A percentile compares a stretch with the other conserved stretches of the same genome.
Evolutionary conservation across 2,329 filamentous ascomycete species (phyloP).

Genomic region (Fonsecaea nubica): DNA sequence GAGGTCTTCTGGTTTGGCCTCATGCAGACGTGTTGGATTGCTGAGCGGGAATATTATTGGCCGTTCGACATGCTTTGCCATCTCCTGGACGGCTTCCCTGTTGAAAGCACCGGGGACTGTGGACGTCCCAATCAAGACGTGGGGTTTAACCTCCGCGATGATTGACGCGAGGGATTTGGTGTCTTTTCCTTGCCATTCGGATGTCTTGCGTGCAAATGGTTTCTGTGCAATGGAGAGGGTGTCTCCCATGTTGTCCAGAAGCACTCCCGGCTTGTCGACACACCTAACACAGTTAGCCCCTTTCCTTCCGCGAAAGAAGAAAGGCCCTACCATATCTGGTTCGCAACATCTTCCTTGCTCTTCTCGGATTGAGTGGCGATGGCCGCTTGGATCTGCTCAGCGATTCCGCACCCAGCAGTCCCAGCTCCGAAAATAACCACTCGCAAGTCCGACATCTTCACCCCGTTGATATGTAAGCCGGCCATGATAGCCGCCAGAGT

Average conservation of each 20-base stretch:
- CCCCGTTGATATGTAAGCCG: slow-evolving; percentile 71
- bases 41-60: slow-evolving; percentile 84
- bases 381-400: slow-evolving; percentile 81
- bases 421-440: slow-evolving; percentile 81
- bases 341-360: slow-evolving; percentile 73
- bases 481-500: slow-evolving; percentile 83
- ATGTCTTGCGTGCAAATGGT: slow-evolving; percentile 67
- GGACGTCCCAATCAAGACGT: slow-evolving; percentile 83
- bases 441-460: slow-evolving; percentile 71
- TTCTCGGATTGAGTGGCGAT: slow-evolving; percentile 73
- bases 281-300: slow-evolving; percentile 55
- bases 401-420: slow-evolving; percentile 82
- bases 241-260: slow-evolving; percentile 68
- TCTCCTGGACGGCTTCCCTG: slow-evolving; percentile 73
- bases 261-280: slow-evolving; percentile 79
- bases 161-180: slow-evolving; percentile 68
- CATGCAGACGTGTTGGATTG: slow-evolving; percentile 83
- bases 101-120: slow-evolving; percentile 80
- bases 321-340: slow-evolving; percentile 67
- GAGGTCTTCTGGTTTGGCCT: slow-evolving; percentile 78
- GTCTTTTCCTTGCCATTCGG: slow-evolving; percentile 49
- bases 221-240: slow-evolving; percentile 71
- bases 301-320: background rate
- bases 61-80: slow-evolving; percentile 73
- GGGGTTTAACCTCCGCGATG: slow-evolving; percentile 73